Evolutionary conservation across 2,329 filamentous ascomycete genomes (phyloP), one percentile per base, ranked within the genome.

Genomic region (Botryosphaeria agaves): DNA sequence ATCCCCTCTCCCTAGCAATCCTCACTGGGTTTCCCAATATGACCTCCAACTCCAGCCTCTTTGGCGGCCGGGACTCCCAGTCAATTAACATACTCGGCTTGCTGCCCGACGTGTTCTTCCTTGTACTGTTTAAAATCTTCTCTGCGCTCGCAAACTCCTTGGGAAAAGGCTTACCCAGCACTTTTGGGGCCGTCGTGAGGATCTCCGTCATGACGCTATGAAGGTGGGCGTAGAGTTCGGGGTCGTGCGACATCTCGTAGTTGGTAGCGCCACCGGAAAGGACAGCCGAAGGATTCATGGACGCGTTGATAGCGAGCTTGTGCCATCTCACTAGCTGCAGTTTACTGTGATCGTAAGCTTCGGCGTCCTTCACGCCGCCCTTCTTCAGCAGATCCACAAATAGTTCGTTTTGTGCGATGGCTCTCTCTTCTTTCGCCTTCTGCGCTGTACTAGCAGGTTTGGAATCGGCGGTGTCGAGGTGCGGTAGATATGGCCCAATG

Each of bases 291-390:
- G 76, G 75, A 52, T 82, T 82, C 64, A 81, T 77, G 30, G 72
- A 69, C 0, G 75, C 72, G 49, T 82, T 82, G 57, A 82, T 80
- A 42, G 72, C 75, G 37, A 81, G 68, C 51, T 82, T 82, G 51
- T 81, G 76, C 76, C 76, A 82, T 15, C 76, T 62, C 12, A 81
- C 67, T 25, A 71, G 65, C 51, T 82, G 77, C 27, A 82, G 57
- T 35, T 71, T 74, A 18, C 71, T 55, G 48, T 79, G 72, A 28
- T 68, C 62, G 41, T 76, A 71, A 5, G 65, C 56, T 36, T 73
- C 67, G 4, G 73, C 72, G 48, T 82, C 76, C 34, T 63, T 63
- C 38, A 82, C 69, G 2, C 66, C 67, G 21, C 73, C 75, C n/a
- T 66, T 52, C 8, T 55, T 55, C 47, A 73, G 66, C 51, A 69